phyloP scores from a whole-genome alignment of 2,329 filamentous ascomycete genomes.

The Neoascochyta sp. region DNA sequence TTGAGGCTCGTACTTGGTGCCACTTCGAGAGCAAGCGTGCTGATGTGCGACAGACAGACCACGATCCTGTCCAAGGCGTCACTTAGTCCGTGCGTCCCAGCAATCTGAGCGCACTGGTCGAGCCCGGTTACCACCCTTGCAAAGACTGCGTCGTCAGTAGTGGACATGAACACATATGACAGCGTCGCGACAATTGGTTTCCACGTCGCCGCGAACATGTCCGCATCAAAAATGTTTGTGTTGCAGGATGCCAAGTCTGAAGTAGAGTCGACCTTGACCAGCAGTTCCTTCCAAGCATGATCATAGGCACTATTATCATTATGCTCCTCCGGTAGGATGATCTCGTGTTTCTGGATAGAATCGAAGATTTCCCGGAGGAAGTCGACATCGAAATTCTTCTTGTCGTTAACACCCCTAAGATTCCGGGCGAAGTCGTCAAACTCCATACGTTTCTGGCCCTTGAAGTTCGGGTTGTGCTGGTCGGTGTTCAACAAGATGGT shows the following conservation, averaged over 20 bases:
- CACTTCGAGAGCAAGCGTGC: conserved; percentile 71
- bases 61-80: conserved; percentile 92
- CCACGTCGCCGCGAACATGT: conserved; percentile 98
- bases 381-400: conserved; percentile 76
- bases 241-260: conserved; percentile 74
- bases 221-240: conserved; percentile 92
- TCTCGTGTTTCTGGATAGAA: conserved; percentile 88
- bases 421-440: conserved; percentile 80
- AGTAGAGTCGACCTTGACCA: conserved; percentile 76
- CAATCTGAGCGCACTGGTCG: conserved; percentile 91
- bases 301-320: conserved; percentile 96
- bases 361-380: conserved; percentile 86
- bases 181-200: conserved; percentile 89
- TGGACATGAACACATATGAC: conserved; percentile 98
- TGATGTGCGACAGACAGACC: conserved; percentile 85
- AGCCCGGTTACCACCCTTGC: conserved; percentile 91
- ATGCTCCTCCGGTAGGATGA: conserved; percentile 94
- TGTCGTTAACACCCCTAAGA: conserved; percentile 82
- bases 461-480: conserved; percentile 90
- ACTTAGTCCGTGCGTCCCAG: conserved; percentile 74
- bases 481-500: conserved; percentile 98
- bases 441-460: conserved; percentile 75
- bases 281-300: conserved; percentile 92
- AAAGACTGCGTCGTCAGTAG: conserved; percentile 93
- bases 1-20: conserved; percentile 84